Conservation (phyloP, 139 green algal species). For the Nannochloris sp. region DNA sequence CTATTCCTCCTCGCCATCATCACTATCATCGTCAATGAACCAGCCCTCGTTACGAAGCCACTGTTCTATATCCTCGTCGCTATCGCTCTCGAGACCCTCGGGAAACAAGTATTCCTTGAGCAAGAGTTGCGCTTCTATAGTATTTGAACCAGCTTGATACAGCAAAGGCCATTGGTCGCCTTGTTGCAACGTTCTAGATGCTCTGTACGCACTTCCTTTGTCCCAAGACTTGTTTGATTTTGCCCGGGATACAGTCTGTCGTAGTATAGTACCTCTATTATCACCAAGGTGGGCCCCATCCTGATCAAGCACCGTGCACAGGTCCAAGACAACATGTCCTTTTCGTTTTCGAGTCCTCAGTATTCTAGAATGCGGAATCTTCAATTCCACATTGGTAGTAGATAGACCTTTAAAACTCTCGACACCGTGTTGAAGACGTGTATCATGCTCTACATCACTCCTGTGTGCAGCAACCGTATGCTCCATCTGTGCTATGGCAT, state of each 20-base stretch:
- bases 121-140: constrained; percentile 8
- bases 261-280: constrained; percentile 16
- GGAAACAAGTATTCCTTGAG: not conserved
- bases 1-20: no score
- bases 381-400: not conserved
- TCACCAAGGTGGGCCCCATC: not conserved
- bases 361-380: constrained; percentile 13
- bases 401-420: no score
- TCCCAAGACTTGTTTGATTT: constrained; percentile 31
- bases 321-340: constrained; percentile 60
- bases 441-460: no score
- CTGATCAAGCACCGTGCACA: constrained; percentile 38
- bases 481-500: no score
- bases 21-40: no score
- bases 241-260: constrained; percentile 41
- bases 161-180: constrained; percentile 61
- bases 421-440: no score
- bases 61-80: not conserved
- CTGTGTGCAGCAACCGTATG: no score
- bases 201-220: constrained; percentile 32
- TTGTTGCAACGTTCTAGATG: constrained; percentile 46
- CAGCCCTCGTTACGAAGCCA: no score
- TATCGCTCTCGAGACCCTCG: not conserved
- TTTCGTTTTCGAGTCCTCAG: constrained; percentile 45
- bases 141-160: constrained; percentile 24